Evolutionary conservation across 2,329 filamentous ascomycete species (phyloP).

Genomic region (Trichoderma harzianum): DNA sequence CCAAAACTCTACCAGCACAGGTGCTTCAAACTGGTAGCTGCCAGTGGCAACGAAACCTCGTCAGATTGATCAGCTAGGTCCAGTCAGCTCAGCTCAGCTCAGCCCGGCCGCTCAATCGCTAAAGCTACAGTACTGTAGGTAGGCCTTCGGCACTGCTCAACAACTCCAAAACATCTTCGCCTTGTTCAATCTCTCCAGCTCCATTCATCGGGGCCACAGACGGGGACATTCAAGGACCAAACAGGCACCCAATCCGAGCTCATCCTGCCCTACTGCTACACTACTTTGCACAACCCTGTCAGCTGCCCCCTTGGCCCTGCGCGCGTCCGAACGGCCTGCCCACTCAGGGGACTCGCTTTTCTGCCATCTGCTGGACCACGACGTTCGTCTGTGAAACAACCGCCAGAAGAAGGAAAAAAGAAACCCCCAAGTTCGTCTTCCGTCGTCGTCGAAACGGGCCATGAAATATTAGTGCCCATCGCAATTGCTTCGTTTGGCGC

Average conservation of each 20-base stretch:
- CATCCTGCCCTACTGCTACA: slow-evolving; percentile 13
- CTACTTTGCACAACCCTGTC: slow-evolving; percentile 2
- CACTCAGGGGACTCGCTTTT: slow-evolving; percentile 18
- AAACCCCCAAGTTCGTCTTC: slow-evolving; percentile 23
- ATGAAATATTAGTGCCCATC: slow-evolving; percentile 39
- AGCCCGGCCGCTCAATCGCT: neutral
- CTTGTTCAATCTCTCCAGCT: slow-evolving; percentile 18
- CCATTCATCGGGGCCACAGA: slow-evolving; percentile 22
- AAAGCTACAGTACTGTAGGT: neutral
- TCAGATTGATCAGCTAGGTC: neutral
- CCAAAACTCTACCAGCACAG: neutral
- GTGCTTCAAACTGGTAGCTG: neutral
- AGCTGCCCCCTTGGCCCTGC: slow-evolving; percentile 17
- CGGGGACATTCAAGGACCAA: slow-evolving; percentile 1
- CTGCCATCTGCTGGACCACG: slow-evolving; percentile 24
- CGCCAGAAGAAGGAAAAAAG: slow-evolving; percentile 25
- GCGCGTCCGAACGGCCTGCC: slow-evolving; percentile 17
- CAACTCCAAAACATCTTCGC: slow-evolving; percentile 16
- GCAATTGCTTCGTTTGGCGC: slow-evolving; percentile 37
- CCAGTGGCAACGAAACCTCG: neutral
- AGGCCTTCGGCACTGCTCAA: neutral
- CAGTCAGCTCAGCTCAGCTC: slow-evolving; percentile 6
- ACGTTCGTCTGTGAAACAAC: slow-evolving; percentile 31
- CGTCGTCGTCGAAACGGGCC: slow-evolving; percentile 31
- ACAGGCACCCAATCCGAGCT: slow-evolving; percentile 18